Evolutionary conservation across 1,139 yeast genomes (phyloP), one percentile per base, ranked within the genome.

Genomic region (Taiozyma sp.): DNA sequence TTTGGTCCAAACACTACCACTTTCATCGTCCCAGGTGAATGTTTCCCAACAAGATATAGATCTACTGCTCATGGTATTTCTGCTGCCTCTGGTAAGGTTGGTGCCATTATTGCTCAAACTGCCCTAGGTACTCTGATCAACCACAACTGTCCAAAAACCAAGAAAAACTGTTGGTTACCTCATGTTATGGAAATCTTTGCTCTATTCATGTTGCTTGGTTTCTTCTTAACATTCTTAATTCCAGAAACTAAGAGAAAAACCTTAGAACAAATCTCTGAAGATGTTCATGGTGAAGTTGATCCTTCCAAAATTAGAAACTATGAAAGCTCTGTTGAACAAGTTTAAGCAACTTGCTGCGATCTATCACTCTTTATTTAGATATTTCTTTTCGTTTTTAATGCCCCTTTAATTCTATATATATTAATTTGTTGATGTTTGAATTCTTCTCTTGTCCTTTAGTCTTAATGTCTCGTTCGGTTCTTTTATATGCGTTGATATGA

Each of bases 11-110:
- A 93, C 79, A 81, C 91, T 54, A 95, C 98, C 47, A 93, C 99
- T 53, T 93, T 93, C 73, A 80, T 93, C 64, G 82, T 89, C 63
- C 98, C 99, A 47, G 99, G 98, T 70, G 99, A 93, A 76, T 79
- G 84, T 65, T 93, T 79, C 88, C 99, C 99, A 68, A 93, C 99
- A 47, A 81, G 95, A 73, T 89, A 90, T 75, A 88, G 99, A 81
- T 93, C 98, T 44, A 85, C 97, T 60, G 97, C 98, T 50, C 99
- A 93, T 68, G 99, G 99, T 78, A 74, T 93, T 57, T 88, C 97
- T 60, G 99, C 99, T 59, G 98, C 96, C 50, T 69, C 82, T 48
- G 99, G 99, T 79, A 93, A 93, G 75, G 76, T 88, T 59, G 99
- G 99, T 75, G 98, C 99, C 54, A 88, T 93, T 61, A 81, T 93